These are phyloP conservation scores for Strobilomyces echinocephalus DNA, from an alignment of 768 basidiomycete species.

Conservation along the genomic window DNA sequence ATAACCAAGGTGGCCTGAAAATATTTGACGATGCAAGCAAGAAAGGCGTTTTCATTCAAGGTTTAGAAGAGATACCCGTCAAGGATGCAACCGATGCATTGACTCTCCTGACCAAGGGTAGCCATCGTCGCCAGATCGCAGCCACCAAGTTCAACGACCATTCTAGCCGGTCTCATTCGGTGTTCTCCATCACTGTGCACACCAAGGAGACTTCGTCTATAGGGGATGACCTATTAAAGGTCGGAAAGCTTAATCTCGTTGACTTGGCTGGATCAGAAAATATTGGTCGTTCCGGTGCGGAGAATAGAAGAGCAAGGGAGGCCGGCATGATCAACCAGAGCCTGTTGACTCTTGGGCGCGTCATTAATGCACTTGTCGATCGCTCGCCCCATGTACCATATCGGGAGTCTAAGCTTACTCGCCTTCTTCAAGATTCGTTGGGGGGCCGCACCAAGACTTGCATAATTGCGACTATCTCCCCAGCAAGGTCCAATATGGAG, in stretches of 20 bases:
- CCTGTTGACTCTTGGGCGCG: slow-evolving; percentile 90
- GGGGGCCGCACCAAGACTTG: slow-evolving; percentile 97
- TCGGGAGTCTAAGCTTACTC: slow-evolving; percentile 95
- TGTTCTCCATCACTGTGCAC: slow-evolving; percentile 95
- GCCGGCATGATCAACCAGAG: slow-evolving; percentile 99
- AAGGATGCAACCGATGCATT: slow-evolving; percentile 81
- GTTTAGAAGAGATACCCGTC: slow-evolving; percentile 85
- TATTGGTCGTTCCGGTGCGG: slow-evolving; percentile 92
- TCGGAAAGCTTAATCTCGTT: slow-evolving; percentile 95
- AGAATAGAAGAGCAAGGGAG: slow-evolving; percentile 90
- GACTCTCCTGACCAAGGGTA: slow-evolving; percentile 81
- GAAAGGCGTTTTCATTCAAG: slow-evolving; percentile 89
- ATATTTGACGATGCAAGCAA: slow-evolving; percentile 91
- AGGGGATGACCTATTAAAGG: slow-evolving; percentile 85
- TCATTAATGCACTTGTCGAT: slow-evolving; percentile 95
- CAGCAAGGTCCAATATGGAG: slow-evolving; percentile 89
- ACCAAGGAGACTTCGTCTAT: slow-evolving; percentile 73
- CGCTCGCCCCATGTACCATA: slow-evolving; percentile 91
- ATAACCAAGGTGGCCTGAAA: slow-evolving; percentile 61
- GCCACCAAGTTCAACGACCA: slow-evolving; percentile 98
- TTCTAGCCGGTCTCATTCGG: slow-evolving; percentile 94
- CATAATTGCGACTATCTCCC: slow-evolving; percentile 94
- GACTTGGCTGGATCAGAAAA: slow-evolving; percentile 98
- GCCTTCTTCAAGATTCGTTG: slow-evolving; percentile 96
- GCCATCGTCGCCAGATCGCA: slow-evolving; percentile 86